Percentiles rank a stretch among this genome's conserved stretches.
Evolutionary conservation across 1,139 yeast species (phyloP).

Genomic region (Yarrowia galli): DNA sequence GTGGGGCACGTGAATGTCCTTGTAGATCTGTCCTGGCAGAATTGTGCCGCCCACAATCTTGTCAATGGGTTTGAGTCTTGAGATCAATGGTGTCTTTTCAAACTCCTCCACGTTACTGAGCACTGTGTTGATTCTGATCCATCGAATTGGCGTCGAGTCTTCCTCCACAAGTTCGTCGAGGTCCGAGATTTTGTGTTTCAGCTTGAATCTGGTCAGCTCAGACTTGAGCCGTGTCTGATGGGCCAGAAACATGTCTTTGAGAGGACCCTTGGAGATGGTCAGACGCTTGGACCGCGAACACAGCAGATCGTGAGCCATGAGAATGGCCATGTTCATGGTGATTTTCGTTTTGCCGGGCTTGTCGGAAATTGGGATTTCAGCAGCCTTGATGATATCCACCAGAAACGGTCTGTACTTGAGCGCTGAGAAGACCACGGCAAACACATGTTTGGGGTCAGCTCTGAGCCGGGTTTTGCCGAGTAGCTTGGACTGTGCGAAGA

Average conservation of each 20-base stretch:
- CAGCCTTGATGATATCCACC: constrained; percentile 65
- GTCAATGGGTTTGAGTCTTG: constrained; percentile 56
- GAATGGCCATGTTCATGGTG: constrained; percentile 59
- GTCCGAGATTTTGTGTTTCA: constrained; percentile 66
- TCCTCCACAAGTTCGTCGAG: constrained; percentile 57
- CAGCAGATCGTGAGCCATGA: constrained; percentile 82
- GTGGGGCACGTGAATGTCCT: constrained; percentile 74
- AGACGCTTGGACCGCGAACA: constrained; percentile 80
- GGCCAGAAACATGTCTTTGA: constrained; percentile 79
- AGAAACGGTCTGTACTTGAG: constrained; percentile 72
- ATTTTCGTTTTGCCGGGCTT: constrained; percentile 53
- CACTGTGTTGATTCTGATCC: constrained; percentile 84
- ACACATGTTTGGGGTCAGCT: constrained; percentile 79
- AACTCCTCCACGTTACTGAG: constrained; percentile 48
- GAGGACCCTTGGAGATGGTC: constrained; percentile 86
- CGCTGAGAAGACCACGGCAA: constrained; percentile 81
- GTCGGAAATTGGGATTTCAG: constrained; percentile 63
- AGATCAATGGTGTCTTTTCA: constrained; percentile 50
- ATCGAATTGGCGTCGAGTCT: constrained; percentile 76
- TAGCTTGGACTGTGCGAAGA: constrained; percentile 62
- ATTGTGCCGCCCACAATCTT: constrained; percentile 61
- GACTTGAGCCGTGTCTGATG: constrained; percentile 83
- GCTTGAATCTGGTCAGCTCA: constrained; percentile 77
- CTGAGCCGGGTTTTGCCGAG: constrained; percentile 53
- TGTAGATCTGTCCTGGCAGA: constrained; percentile 58